Base-by-base conservation (phyloP, 768 basidiomycete genomes). In the Rhodotorula sphaerocarpa region DNA sequence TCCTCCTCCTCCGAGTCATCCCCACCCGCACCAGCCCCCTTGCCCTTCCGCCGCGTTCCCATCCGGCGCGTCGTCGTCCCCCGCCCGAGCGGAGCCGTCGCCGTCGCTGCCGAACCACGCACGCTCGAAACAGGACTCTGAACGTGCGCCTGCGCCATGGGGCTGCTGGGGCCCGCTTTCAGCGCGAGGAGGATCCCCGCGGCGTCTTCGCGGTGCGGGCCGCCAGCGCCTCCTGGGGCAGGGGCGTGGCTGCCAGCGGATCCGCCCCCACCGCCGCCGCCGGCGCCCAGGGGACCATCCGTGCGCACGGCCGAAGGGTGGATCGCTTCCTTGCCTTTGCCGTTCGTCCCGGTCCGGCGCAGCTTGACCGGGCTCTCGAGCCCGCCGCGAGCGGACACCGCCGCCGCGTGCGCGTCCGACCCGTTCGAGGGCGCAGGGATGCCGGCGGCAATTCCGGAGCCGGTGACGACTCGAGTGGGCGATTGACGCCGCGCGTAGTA, bases 101-200 rank as follows among this genome's bases (percentile, higher is more conserved):
- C 47, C 23, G 44, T 45, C 42, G 33, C 23, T 11, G 11, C 50
- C 0, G 36, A 42, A 2, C 50, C 65, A 18, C 65, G 53, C 9
- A 59, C 48, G 28, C 57, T 59, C 44, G 58, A 59, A 2, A 65
- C 63, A 0, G 63, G 63, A 21, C 53, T 55, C 50, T 65, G 63
- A 27, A 42, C 51, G 34, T 50, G 47, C 30, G 53, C 15, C 2
- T 14, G 39, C 45, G 27, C 11, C 57, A 65, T 59, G 7, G 63
- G 63, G 2, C 47, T 50, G 0, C n/a, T 30, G 21, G 65, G 65
- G 20, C 65, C 65, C 7, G 59, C 59, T 44, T 61, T 61, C 44
- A 66, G 55, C 5, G 65, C 65, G 25, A 66, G 51, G 1, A 66
- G 14, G 50, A 66, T 44, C 3, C 59, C 65, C 33, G 65, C 65